These are phyloP conservation scores for Pestalotiopsis sp. DNA, from an alignment of 2,329 filamentous ascomycete genomes.

Conservation along the genomic window DNA sequence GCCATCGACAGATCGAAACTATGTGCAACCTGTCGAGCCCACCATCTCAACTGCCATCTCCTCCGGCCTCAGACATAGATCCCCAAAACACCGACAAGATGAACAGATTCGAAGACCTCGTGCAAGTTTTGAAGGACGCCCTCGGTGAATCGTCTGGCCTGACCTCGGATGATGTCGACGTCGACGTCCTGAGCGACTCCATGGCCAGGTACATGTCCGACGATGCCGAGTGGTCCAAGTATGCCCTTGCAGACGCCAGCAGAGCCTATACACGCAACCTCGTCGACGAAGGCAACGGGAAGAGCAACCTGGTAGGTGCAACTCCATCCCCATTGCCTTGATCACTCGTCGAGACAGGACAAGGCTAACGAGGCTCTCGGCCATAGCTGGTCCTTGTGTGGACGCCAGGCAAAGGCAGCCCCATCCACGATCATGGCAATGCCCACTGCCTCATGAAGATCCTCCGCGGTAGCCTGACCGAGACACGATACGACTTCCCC, in stretches of 20 bases:
- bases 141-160: slow-evolving; percentile 83
- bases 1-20: not conserved
- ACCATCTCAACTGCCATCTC: not conserved
- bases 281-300: slow-evolving; percentile 84
- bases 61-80: not conserved
- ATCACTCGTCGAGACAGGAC: not conserved
- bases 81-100: slow-evolving; percentile 16
- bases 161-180: slow-evolving; percentile 79
- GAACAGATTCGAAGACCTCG: slow-evolving; percentile 69
- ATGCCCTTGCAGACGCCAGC: slow-evolving; percentile 71
- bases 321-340: not conserved
- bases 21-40: slow-evolving; percentile 5
- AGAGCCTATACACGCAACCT: slow-evolving; percentile 84
- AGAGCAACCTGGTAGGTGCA: slow-evolving; percentile 51
- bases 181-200: slow-evolving; percentile 67
- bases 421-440: slow-evolving; percentile 87
- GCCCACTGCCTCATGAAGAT: slow-evolving; percentile 94
- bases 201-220: slow-evolving; percentile 77
- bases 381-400: slow-evolving; percentile 82
- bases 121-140: slow-evolving; percentile 71
- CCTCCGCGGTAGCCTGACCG: slow-evolving; percentile 75
- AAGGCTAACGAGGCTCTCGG: slow-evolving; percentile 21
- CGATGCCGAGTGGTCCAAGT: slow-evolving; percentile 72
- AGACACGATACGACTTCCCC: slow-evolving; percentile 82
- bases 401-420: slow-evolving; percentile 80